Base-by-base conservation (phyloP, 306 rosid species). In the Pyrus betulifolia region DNA sequence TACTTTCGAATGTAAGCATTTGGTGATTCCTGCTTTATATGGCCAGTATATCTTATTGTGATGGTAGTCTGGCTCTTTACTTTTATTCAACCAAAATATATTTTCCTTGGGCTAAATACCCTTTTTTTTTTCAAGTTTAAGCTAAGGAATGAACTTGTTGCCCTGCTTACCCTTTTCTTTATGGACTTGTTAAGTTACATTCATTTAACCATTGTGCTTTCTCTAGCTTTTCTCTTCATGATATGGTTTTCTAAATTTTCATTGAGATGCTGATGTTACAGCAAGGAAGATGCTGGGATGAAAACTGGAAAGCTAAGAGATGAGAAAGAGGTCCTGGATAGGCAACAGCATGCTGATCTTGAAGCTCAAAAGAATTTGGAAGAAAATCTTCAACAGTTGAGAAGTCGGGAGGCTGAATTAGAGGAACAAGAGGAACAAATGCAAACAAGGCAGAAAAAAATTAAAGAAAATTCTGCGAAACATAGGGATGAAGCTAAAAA, bases 251-350 rank as follows among this genome's bases (percentile, higher is more conserved):
- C 55, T 77, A 71, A 64, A 67, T 80, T 54, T 30, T 80, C 27
- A 67, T 76, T 57, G 59, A 35, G 33, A 60, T 80, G 77, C 74
- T 84, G 79, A 69, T 77, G 35, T 73, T 76, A 61, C 91, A 96
- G 99, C 76, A 96, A 96, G 85, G 97, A 91, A 81, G 96, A 96
- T 78, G 98, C 97, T 75, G 99, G 98, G 81, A 96, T 88, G 97
- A 88, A 91, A 88, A 92, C 99, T 67, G 93, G 86, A 66, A 91
- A 86, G 87, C 89, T 96, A 49, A 91, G 86, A 81, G 99, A 89
- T 82, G 97, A 96, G 86, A 96, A 96, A 81, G 99, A 96, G 85
- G 87, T 92, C 75, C 74, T 89, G 79, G 99, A 96, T 59, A 89
- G 93, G 84, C 92, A 96, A 84, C 99, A 92, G 18, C 93, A 92